Conservation (phyloP, 495 filamentous ascomycete genomes). For the Saxophila tyrrhenica region DNA sequence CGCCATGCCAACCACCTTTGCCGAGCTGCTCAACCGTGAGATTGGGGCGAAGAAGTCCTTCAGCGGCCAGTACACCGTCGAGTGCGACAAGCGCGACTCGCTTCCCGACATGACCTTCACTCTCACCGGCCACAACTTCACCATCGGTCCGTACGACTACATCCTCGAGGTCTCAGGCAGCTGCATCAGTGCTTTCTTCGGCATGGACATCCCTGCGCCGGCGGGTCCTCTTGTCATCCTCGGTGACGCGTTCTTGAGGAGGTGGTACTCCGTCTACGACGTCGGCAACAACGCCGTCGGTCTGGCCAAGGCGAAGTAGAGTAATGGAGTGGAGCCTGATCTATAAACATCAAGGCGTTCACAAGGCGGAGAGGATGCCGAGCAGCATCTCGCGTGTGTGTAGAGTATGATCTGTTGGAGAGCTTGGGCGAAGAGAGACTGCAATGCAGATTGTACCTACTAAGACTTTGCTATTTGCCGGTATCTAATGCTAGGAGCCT, state of each 20-base stretch:
- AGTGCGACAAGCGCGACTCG: constrained; percentile 69
- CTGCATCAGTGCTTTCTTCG: constrained; percentile 96
- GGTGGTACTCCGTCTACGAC: constrained; percentile 96
- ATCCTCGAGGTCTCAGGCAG: constrained; percentile 89
- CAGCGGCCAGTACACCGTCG: constrained; percentile 89
- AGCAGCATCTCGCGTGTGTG: too few species aligned
- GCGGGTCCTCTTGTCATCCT: constrained; percentile 90
- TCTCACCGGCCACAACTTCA: constrained; percentile 79
- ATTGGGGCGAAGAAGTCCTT: constrained; percentile 96
- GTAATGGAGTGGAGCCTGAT: neutral
- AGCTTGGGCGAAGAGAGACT: neutral
- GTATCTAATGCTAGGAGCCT: too few species aligned
- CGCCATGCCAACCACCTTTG: constrained; percentile 81
- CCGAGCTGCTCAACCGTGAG: constrained; percentile 94
- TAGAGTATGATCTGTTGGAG: neutral
- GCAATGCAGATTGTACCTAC: neutral
- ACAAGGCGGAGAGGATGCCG: too few species aligned
- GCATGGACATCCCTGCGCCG: constrained; percentile 91
- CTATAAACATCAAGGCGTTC: neutral
- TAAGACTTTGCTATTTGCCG: neutral
- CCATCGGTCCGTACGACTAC: constrained; percentile 82
- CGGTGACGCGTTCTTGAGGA: constrained; percentile 93
- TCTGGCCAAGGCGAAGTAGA: constrained; percentile 58
- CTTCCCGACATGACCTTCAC: constrained; percentile 85
- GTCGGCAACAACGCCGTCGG: constrained; percentile 74